Evolutionary conservation across 345 rosid genomes (phyloP), one percentile per base, ranked within the genome.

Genomic region (Sonneratia caseolaris): DNA sequence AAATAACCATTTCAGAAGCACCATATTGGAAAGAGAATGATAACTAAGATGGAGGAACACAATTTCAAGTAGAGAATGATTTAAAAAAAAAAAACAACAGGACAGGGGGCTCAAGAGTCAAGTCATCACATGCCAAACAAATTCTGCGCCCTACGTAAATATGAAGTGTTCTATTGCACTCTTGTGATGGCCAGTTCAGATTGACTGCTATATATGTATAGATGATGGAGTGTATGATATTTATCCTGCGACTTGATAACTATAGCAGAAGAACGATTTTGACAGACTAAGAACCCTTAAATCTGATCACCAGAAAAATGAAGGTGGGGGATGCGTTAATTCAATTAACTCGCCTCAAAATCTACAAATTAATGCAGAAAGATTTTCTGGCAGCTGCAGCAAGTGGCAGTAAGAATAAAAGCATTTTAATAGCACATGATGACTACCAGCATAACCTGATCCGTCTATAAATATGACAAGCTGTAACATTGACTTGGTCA

Each of bases 401-500:
- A 62, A 62, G 13, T 14, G 53, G 53, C 55, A 9, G 56, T 55
- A 43, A 53, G 59, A 53, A 53, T 53, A 12, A 53, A 48, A 68
- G 48, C 27, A 19, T 40, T 68, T 68, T 10, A 68, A 48, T 12
- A 53, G 16, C 59, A 18, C 16, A 19, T 53, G 59, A n/a, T 68
- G 55, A 68, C 35, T 38, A 19, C 45, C 36, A 18, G 49, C 32
- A 13, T 13, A 27, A 68, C 43, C 55, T 43, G 53, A 53, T 37
- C 27, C 53, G 2, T 5, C 40, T 68, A 40, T 19, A 36, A 42
- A 42, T 68, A 43, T 43, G 18, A 53, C 61, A 64, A 64, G 57
- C 69, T 18, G 61, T 37, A 16, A 14, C 59, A 19, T 64, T 65
- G 74, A 72, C 32, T 37, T 1, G 42, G 69, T 72, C 74, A 64